Evolutionary conservation across 2,329 filamentous ascomycete species (phyloP).

Genomic region (Thelonectria rubi): DNA sequence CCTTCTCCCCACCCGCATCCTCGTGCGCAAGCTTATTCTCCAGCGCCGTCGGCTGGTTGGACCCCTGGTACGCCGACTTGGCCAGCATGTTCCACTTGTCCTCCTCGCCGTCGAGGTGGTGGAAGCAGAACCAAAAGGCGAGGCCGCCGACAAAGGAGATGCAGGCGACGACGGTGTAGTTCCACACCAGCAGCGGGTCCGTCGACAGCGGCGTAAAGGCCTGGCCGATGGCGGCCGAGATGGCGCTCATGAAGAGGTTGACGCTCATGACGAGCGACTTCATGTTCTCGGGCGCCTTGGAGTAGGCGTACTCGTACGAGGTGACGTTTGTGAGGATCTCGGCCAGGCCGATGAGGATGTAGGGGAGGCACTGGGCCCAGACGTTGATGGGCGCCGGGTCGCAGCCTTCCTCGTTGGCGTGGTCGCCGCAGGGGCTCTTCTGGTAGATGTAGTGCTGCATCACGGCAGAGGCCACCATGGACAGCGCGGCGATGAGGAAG

Average conservation of each 20-base stretch:
- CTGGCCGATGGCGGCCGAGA: conserved; percentile 76
- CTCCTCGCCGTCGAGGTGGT: conserved; percentile 71
- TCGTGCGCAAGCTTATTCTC: conserved; percentile 41
- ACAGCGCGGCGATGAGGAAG: conserved; percentile 70
- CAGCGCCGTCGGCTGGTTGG: conserved; percentile 49
- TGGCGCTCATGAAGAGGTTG: conserved; percentile 75
- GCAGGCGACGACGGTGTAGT: conserved; percentile 71
- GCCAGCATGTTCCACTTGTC: conserved; percentile 73
- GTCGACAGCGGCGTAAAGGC: conserved; percentile 68
- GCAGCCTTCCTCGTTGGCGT: conserved; percentile 58
- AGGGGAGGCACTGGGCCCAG: conserved; percentile 63
- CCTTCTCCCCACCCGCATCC: conserved; percentile 27
- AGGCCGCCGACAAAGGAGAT: conserved; percentile 69
- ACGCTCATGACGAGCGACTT: conserved; percentile 77
- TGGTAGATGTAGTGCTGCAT: conserved; percentile 72
- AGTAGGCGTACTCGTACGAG: conserved; percentile 79
- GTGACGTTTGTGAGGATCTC: conserved; percentile 66
- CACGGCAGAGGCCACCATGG: conserved; percentile 67
- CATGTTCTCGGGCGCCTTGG: conserved; percentile 83
- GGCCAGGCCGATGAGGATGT: conserved; percentile 60
- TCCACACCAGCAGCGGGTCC: conserved; percentile 76
- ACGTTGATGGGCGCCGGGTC: conserved; percentile 71
- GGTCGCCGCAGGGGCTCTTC: conserved; percentile 65
- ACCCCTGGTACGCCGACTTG: conserved; percentile 54
- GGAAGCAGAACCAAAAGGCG: conserved; percentile 75